Percentiles rank a stretch among this genome's conserved stretches.
These are phyloP conservation scores for Xylariales sp. DNA, from an alignment of 2,329 filamentous ascomycete genomes.

Conservation along the genomic window DNA sequence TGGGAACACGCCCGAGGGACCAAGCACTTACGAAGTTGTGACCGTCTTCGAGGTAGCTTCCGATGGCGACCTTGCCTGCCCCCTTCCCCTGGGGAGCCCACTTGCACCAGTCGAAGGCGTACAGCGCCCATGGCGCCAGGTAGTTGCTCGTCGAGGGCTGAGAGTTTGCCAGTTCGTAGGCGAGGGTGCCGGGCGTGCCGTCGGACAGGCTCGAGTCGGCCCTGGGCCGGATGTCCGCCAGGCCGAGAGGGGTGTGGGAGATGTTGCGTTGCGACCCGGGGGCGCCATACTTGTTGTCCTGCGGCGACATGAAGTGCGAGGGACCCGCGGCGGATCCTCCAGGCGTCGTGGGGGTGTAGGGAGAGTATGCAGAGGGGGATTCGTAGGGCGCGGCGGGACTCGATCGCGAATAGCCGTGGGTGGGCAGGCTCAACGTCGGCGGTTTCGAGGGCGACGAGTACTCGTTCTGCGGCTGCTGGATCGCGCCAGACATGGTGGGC, in stretches of 20 bases:
- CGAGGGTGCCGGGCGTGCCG: slow-evolving; percentile 54
- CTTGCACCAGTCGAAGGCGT: slow-evolving; percentile 99
- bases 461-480: slow-evolving; percentile 30
- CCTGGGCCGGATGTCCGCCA: slow-evolving; percentile 86
- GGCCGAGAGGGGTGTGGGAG: slow-evolving; percentile 82
- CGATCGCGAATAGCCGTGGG: slow-evolving; percentile 78
- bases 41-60: slow-evolving; percentile 94
- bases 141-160: slow-evolving; percentile 82
- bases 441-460: slow-evolving; percentile 56
- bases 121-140: slow-evolving; percentile 88
- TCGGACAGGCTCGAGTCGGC: slow-evolving; percentile 79
- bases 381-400: slow-evolving; percentile 67
- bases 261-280: slow-evolving; percentile 56
- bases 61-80: slow-evolving; percentile 88
- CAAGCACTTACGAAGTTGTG: slow-evolving; percentile 91
- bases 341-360: slow-evolving; percentile 62
- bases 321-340: slow-evolving; percentile 44
- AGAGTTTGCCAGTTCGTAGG: slow-evolving; percentile 62
- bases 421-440: slow-evolving; percentile 52
- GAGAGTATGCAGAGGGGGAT: slow-evolving; percentile 46
- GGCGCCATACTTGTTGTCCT: slow-evolving; percentile 50
- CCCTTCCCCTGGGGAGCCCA: slow-evolving; percentile 79
- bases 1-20: neutral
- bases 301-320: slow-evolving; percentile 61
- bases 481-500: slow-evolving; percentile 40